Base-by-base conservation (phyloP, 2,329 filamentous ascomycete genomes). In the Pestalotiopsis sp. region DNA sequence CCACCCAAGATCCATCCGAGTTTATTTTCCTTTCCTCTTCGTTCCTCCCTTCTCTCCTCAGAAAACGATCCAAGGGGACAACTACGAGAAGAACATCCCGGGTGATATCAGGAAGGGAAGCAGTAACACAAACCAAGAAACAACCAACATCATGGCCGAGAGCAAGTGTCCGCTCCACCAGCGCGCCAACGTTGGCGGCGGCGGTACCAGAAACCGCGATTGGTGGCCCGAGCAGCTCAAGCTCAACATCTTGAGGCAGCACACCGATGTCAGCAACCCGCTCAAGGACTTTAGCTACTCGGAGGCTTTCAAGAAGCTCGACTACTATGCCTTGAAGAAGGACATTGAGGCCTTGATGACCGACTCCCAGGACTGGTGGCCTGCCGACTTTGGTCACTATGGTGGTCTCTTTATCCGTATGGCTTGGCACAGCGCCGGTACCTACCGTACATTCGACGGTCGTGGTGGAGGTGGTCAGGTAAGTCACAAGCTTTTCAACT, bases 401-500 rank as follows among this genome's bases (percentile, higher is more conserved):
- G 92, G 92, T 72, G 92, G 92, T 79, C 86, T 94, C 36, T 94
- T 95, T 79, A 86, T 95, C 77, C 91, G 92, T 68, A 90, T 94
- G 90, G 90, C 91, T 69, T 95, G 92, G 92, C 92, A 94, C 85
- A 90, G 90, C 72, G 88, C 92, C 31, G 92, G 92, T 70, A 95
- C 92, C 64, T 94, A 94, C 82, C 91, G 92, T 75, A 88, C 92
- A 76, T 85, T 85, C 65, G 92, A 94, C 73, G 92, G 92, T 49
- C 91, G 92, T 70, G 92, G 92, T 67, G 92, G 92, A 69, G 91
- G 89, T 75, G 92, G 91, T 66, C 84, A 64, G 65, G 68, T 69
- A 25, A 58, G 68, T 61, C 23, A 36, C 59, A 20, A 9, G 3
- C 41, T 36, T 31, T 12, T 4, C 3, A 49, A 36, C 7, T 62